These are phyloP conservation scores for Stephania japonica DNA, from an alignment of 164 flowering plant genomes.

Conservation along the genomic window DNA sequence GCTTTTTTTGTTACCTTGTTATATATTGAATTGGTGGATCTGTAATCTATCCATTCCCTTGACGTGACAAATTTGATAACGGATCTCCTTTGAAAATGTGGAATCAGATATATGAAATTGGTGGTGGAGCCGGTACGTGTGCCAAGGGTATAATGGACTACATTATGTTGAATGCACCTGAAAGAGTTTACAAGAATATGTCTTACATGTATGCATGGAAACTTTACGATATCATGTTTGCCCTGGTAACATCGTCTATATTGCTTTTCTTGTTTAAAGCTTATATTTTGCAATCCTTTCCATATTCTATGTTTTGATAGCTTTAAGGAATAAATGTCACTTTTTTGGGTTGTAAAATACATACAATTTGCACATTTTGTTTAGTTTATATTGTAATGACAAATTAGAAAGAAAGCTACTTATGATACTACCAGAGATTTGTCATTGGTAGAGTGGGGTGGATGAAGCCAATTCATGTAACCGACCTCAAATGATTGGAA, in stretches of 20 bases:
- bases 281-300: background rate
- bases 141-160: conserved; percentile 99
- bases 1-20: background rate
- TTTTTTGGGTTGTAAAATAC: background rate
- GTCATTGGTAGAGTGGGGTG: too few species aligned
- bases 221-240: background rate
- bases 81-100: conserved; percentile 17
- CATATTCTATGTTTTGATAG: background rate
- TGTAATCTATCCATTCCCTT: conserved; percentile 2
- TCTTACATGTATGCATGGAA: conserved; percentile 66
- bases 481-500: too few species aligned
- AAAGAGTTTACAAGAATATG: conserved; percentile 82
- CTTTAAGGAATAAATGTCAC: background rate
- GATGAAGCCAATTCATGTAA: too few species aligned
- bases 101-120: conserved; percentile 92
- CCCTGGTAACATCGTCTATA: background rate
- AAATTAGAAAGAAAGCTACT: background rate
- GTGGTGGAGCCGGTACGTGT: conserved; percentile 99
- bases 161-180: conserved; percentile 91
- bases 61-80: conserved; percentile 7
- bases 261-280: conserved; percentile 4
- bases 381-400: background rate
- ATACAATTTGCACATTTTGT: background rate
- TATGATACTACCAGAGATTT: too few species aligned
- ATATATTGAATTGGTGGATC: background rate